Evolutionary conservation across 305 asterid species (phyloP).

Genomic region (Plantago rigida): DNA sequence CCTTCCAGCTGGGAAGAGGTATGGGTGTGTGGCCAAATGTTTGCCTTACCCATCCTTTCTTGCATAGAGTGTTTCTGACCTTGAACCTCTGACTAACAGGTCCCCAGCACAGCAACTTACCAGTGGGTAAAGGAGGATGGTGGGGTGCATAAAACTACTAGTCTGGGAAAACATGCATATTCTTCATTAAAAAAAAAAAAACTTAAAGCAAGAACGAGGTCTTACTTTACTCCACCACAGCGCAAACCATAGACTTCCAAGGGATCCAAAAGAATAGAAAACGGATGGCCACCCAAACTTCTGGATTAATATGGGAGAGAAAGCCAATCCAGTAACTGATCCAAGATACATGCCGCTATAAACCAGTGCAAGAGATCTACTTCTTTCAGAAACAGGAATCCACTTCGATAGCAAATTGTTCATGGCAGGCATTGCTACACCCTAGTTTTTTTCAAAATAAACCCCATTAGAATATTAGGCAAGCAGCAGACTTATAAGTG

Average conservation of each 20-base stretch:
- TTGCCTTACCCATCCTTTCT: no score
- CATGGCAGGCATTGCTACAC: slow-evolving; percentile 99
- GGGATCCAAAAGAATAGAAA: slow-evolving; percentile 85
- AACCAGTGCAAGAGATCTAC: slow-evolving; percentile 91
- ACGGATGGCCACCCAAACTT: slow-evolving; percentile 91
- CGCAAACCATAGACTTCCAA: slow-evolving; percentile 86
- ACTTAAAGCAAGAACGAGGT: slow-evolving; percentile 21
- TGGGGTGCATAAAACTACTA: no score
- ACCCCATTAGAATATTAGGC: slow-evolving; percentile 21
- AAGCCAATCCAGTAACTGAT: slow-evolving; percentile 79
- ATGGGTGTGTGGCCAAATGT: no score
- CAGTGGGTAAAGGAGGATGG: no score
- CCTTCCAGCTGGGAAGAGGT: no score
- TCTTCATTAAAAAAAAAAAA: neutral
- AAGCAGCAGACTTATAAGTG: slow-evolving; percentile 14
- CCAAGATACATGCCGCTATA: slow-evolving; percentile 99
- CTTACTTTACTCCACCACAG: slow-evolving; percentile 90
- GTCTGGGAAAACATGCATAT: no score
- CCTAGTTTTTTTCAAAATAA: slow-evolving; percentile 43
- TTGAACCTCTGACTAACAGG: no score
- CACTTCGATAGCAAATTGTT: slow-evolving; percentile 83
- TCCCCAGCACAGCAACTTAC: no score
- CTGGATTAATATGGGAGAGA: slow-evolving; percentile 74
- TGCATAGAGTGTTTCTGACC: no score
- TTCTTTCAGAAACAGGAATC: slow-evolving; percentile 96